These are phyloP conservation scores for Globisporangium parvum DNA, from an alignment of 352 stramenopile species.

Conservation along the genomic window DNA sequence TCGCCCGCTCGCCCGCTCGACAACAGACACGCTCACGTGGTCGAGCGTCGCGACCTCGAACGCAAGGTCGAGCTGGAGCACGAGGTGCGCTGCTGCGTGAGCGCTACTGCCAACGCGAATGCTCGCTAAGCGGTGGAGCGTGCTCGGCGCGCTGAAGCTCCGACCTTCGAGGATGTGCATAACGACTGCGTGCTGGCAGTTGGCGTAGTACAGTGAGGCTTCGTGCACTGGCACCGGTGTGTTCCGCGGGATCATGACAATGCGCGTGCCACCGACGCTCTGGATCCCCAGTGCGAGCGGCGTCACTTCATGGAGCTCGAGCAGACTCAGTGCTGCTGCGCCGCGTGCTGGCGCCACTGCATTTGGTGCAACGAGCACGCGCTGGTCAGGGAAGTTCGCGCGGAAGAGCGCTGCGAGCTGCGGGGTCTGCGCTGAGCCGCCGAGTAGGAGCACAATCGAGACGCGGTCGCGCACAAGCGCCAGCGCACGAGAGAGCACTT, in stretches of 20 bases:
- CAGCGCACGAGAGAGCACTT: slow-evolving; percentile 3
- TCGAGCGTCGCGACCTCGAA: slow-evolving; percentile 21
- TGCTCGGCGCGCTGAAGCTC: background rate
- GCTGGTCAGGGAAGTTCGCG: slow-evolving; percentile 14
- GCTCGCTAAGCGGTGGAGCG: slow-evolving; percentile 16
- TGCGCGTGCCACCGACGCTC: slow-evolving; percentile 20
- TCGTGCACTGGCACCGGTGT: slow-evolving; percentile 18
- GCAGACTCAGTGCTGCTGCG: slow-evolving; percentile 13
- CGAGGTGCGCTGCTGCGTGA: slow-evolving; percentile 15
- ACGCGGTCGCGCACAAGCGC: slow-evolving; percentile 18
- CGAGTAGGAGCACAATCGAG: slow-evolving; percentile 22
- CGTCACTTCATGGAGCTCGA: slow-evolving; percentile 20
- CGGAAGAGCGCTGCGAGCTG: slow-evolving; percentile 19
- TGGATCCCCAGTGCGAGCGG: slow-evolving; percentile 27
- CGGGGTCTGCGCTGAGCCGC: slow-evolving; percentile 22
- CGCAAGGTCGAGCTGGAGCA: slow-evolving; percentile 29
- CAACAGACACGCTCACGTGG: slow-evolving; percentile 15
- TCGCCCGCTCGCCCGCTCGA: background rate
- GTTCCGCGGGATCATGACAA: slow-evolving; percentile 20
- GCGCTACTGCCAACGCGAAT: slow-evolving; percentile 19
- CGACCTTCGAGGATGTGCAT: slow-evolving; percentile 28
- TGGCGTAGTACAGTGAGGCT: slow-evolving; percentile 29
- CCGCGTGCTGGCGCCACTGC: slow-evolving; percentile 7
- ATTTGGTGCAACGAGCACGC: slow-evolving; percentile 3
- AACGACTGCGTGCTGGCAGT: slow-evolving; percentile 19